phyloP scores from a whole-genome alignment of 441 rosid species.

The Corymbia calophylla region DNA sequence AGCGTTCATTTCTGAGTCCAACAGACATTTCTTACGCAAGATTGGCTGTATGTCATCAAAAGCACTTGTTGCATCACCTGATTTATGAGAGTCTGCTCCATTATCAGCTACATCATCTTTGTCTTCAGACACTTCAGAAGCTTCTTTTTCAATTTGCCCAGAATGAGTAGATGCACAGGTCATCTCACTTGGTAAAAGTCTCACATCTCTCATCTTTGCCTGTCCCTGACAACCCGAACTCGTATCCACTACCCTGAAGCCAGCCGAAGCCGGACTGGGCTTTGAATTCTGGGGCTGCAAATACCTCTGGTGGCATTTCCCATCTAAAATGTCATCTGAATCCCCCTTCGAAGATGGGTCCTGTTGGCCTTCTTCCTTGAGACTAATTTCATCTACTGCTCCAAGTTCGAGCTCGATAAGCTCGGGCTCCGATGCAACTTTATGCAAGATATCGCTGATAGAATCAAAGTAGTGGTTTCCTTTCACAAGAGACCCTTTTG shows the following conservation, averaged over 20 bases:
- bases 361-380: slow-evolving; percentile 26
- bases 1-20: slow-evolving; percentile 18
- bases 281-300: slow-evolving; percentile 52
- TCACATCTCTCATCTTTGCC: slow-evolving; percentile 39
- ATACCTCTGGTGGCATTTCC: slow-evolving; percentile 28
- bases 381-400: slow-evolving; percentile 8
- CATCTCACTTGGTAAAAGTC: slow-evolving; percentile 45
- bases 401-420: slow-evolving; percentile 55
- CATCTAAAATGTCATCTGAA: slow-evolving; percentile 5
- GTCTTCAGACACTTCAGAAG: slow-evolving; percentile 28
- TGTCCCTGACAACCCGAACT: slow-evolving; percentile 33
- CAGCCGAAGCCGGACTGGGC: slow-evolving; percentile 12
- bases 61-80: slow-evolving; percentile 20
- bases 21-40: slow-evolving; percentile 11
- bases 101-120: slow-evolving; percentile 11
- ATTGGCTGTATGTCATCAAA: slow-evolving; percentile 13
- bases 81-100: slow-evolving; percentile 24
- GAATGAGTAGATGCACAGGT: slow-evolving; percentile 16
- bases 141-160: slow-evolving; percentile 24
- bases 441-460: slow-evolving; percentile 61
- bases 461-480: slow-evolving; percentile 81
- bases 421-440: slow-evolving; percentile 65
- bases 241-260: slow-evolving; percentile 66
- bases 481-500: slow-evolving; percentile 58
- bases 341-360: slow-evolving; percentile 13